Base-by-base conservation (phyloP, 208 protist genomes). In the Leishmania braziliensis region DNA sequence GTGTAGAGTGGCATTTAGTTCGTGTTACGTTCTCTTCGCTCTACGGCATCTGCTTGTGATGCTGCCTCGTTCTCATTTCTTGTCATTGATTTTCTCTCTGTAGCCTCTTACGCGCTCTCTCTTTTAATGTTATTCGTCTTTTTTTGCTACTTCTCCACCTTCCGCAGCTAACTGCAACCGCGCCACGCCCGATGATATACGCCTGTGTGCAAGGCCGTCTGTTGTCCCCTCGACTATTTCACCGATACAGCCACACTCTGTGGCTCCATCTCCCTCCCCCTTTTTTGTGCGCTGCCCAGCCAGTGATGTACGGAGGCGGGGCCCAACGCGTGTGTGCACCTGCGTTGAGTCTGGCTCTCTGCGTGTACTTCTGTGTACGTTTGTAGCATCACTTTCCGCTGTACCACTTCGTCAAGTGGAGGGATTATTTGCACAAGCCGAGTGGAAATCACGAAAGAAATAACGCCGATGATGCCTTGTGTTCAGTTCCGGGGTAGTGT, bases 131-230 rank as follows among this genome's bases (percentile, higher is more conserved):
- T 66, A 18, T 6, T 6, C 10, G 20, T 79, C 4, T 43, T 20
- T 79, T 43, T 18, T 54, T 23, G 51, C 62, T 29, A 12, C 39
- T 36, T 50, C 43, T 78, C 36, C 75, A 79, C 8, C 58, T 75
- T 18, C 29, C 56, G 29, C 62, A 60, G 48, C 39, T 79, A 29
- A 46, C 20, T 8, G 46, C 3, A 29, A 46, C 51, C 39, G 12
- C 23, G 2, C 43, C 69, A 73, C 69, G n/a, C 69, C 18, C 43
- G 36, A 33, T 53, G 23, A 9, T 73, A 73, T 18, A 43, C 9
- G 43, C 12, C 10, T 39, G 36, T 39, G 1, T 29, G 4, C 12
- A 66, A 29, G 29, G 23, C 62, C 29, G 18, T 29, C 26, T 66
- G 62, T 23, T 12, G 29, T 46, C 29, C 6, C 62, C 29, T 66